These are phyloP conservation scores for Trifolium subterraneum DNA, from an alignment of 306 rosid genomes.

Conservation along the genomic window DNA sequence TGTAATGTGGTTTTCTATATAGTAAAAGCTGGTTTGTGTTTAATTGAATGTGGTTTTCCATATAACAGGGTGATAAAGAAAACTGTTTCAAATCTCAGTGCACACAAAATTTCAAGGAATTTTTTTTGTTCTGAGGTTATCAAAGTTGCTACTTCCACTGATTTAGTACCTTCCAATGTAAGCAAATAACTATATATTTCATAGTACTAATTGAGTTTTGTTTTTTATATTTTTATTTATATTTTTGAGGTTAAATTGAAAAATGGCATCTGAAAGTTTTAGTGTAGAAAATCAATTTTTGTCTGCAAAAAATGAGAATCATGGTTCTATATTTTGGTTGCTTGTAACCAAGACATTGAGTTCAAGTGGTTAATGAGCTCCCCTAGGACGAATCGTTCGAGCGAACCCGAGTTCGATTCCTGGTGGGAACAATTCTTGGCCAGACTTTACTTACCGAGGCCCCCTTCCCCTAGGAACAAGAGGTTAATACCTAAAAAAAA, in stretches of 20 bases:
- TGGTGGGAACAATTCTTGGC: too few species aligned
- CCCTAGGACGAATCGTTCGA: too few species aligned
- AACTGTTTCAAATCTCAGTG: slow-evolving; percentile 45
- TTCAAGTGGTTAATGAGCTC: too few species aligned
- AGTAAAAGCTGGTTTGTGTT: neutral
- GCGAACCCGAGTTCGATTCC: too few species aligned
- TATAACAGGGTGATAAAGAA: slow-evolving; percentile 60
- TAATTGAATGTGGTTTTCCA: neutral
- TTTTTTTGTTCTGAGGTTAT: slow-evolving; percentile 53
- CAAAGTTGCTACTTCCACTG: slow-evolving; percentile 51
- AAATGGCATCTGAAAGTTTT: neutral
- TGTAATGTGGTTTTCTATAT: too few species aligned
- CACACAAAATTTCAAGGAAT: slow-evolving; percentile 50
- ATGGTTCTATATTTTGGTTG: neutral
- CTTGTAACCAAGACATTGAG: too few species aligned
- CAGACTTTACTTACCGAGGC: too few species aligned
- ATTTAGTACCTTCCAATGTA: slow-evolving; percentile 51
- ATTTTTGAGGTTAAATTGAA: neutral
- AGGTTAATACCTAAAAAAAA: too few species aligned
- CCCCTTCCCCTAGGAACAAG: too few species aligned
- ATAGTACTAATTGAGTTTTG: neutral
- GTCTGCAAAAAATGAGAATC: neutral
- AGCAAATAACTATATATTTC: slow-evolving; percentile 27
- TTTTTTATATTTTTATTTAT: neutral
- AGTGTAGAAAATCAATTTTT: neutral